Conservation (phyloP, 306 rosid genomes). For the Cicer pinnatifidum region DNA sequence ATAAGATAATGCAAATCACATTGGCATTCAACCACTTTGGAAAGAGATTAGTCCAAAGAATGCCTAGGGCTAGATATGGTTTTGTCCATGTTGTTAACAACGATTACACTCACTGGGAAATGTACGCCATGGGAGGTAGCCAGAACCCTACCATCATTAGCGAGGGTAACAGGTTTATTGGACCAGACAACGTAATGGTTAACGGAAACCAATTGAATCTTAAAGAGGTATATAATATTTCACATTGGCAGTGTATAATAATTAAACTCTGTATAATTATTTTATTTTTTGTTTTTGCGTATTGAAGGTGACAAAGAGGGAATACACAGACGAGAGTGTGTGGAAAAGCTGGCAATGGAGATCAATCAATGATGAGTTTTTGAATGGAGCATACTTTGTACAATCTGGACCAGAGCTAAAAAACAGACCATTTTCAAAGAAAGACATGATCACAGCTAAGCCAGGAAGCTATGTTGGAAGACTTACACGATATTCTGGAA, state of each 20-base stretch:
- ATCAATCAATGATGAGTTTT: constrained; percentile 67
- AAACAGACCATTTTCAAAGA: constrained; percentile 43
- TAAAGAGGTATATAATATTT: not conserved
- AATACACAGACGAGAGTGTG: constrained; percentile 41
- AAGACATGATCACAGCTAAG: constrained; percentile 60
- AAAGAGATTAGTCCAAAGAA: constrained; percentile 66
- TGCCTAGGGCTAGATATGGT: constrained; percentile 78
- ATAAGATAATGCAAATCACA: constrained; percentile 73
- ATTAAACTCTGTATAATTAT: too few relatives aligned
- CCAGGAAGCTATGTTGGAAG: constrained; percentile 55
- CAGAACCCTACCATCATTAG: constrained; percentile 70
- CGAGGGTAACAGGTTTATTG: constrained; percentile 80
- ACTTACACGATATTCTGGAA: constrained; percentile 64
- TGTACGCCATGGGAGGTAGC: constrained; percentile 94
- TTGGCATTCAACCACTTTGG: constrained; percentile 90
- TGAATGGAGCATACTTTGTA: constrained; percentile 72
- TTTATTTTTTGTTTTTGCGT: too few relatives aligned
- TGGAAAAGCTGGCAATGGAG: constrained; percentile 79
- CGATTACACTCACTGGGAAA: constrained; percentile 80
- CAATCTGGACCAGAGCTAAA: constrained; percentile 51
- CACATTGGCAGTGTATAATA: too few relatives aligned
- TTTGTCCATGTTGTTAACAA: constrained; percentile 77
- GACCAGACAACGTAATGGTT: constrained; percentile 34
- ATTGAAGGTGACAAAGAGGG: constrained; percentile 66
- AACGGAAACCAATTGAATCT: not conserved